These are phyloP conservation scores for Leucoagaricus sp. DNA, from an alignment of 1,284 basidiomycete species.

Conservation along the genomic window DNA sequence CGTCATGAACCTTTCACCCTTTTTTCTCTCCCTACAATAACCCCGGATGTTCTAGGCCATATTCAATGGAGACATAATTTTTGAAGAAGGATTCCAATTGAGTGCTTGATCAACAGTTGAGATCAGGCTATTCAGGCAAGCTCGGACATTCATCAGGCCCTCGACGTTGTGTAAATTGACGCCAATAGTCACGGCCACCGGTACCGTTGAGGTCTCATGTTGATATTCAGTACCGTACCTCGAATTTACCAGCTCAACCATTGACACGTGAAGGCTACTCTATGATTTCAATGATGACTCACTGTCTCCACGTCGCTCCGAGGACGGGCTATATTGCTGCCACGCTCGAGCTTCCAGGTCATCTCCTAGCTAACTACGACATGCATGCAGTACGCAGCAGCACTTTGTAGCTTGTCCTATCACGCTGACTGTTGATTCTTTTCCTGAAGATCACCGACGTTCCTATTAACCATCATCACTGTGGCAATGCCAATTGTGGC, in stretches of 20 bases:
- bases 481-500: conserved; percentile 8
- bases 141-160: too few relatives aligned
- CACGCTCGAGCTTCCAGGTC: background rate
- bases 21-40: too few relatives aligned
- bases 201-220: too few relatives aligned
- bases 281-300: background rate
- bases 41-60: too few relatives aligned
- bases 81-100: too few relatives aligned
- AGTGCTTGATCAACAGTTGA: too few relatives aligned
- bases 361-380: background rate
- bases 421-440: background rate
- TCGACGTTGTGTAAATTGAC: too few relatives aligned
- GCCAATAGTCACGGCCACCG: too few relatives aligned
- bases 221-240: too few relatives aligned
- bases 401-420: background rate
- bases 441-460: background rate
- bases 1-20: too few relatives aligned
- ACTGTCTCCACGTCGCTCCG: background rate
- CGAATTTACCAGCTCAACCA: background rate
- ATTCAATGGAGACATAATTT: too few relatives aligned
- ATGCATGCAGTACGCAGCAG: background rate
- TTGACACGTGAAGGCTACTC: background rate
- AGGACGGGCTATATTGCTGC: background rate
- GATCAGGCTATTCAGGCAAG: too few relatives aligned
- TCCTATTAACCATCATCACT: conserved; percentile 4